Percentiles rank a stretch among this genome's conserved stretches.
phyloP scores from a whole-genome alignment of 2,329 filamentous ascomycete species.

The Epichloe uncinata region DNA sequence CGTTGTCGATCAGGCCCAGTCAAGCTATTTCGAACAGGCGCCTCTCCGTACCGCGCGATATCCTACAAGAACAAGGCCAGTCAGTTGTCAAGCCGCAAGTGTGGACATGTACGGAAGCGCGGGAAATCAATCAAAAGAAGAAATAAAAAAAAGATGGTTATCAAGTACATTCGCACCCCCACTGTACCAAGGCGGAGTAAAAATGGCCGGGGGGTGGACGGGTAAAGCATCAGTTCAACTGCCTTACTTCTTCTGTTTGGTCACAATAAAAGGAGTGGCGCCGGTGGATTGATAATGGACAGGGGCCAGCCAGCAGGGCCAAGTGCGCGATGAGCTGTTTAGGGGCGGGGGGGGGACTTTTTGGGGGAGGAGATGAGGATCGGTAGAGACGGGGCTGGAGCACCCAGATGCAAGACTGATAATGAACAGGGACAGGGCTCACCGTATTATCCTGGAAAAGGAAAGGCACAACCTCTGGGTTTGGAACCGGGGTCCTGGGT shows the following conservation, averaged over 20 bases:
- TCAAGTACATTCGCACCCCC: too few relatives aligned
- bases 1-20: conserved; percentile 58
- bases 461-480: conserved; percentile 94
- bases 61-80: conserved; percentile 34
- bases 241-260: not conserved
- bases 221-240: not conserved
- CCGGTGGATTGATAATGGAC: not conserved
- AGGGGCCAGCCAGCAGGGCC: not conserved
- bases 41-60: conserved; percentile 64
- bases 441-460: conserved; percentile 74
- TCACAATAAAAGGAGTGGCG: conserved; percentile 1
- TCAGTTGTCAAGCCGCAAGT: not conserved
- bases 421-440: conserved; percentile 19
- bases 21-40: conserved; percentile 58
- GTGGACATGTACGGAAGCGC: not conserved
- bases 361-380: conserved; percentile 1
- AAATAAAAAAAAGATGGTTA: not conserved
- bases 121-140: not conserved
- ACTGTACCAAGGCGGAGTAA: not conserved
- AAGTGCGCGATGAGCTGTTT: not conserved
- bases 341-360: not conserved
- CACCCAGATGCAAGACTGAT: not conserved
- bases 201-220: not conserved
- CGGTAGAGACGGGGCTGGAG: not conserved
- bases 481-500: conserved; percentile 73